Base-by-base conservation (phyloP, 345 rosid species). In the Zanthoxylum bungeanum region DNA sequence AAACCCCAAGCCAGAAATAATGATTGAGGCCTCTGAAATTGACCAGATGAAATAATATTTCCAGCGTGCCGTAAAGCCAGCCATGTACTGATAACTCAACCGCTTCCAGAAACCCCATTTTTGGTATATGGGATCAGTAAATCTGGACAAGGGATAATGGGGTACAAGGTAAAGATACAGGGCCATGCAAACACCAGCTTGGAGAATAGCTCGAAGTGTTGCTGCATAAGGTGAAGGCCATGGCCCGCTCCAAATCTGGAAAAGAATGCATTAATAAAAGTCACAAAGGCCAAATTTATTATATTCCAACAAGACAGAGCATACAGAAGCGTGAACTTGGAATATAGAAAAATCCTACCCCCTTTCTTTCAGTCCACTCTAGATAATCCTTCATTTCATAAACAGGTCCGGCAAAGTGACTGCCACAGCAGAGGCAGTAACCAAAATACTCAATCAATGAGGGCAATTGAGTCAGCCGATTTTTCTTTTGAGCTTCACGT, bases 11-110 rank as follows among this genome's bases (percentile, higher is more conserved):
- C 98, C 97, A 57, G 98, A 90, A 68, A 90, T 84, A 46, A 94
- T 86, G 16, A 94, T 75, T 37, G 96, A 77, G 42, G 98, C 97
- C 86, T 94, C 98, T 39, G 98, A 90, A 75, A 92, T 85, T 21
- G 98, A 94, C 98, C 98, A 94, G 82, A 94, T 94, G 79, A 94
- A 94, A 76, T 92, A 94, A 77, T 94, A 94, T 80, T 94, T 94
- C 97, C 96, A 94, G 22, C 98, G 95, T 31, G 96, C 93, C 0
- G 98, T 82, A 39, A 92, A 84, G 33, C 91, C 86, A 24, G 91
- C 70, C 97, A 88, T 92, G 83, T 86, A 94, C 66, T 92, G 97
- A 64, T 88, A 94, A 72, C 92, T 76, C 73, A 94, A 73, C 78
- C 86, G 86, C 77, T 73, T 94, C 92, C 86, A 92, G 77, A 94